These are phyloP conservation scores for Solanum microdontum DNA, from an alignment of 257 asterid species.

Conservation along the genomic window DNA sequence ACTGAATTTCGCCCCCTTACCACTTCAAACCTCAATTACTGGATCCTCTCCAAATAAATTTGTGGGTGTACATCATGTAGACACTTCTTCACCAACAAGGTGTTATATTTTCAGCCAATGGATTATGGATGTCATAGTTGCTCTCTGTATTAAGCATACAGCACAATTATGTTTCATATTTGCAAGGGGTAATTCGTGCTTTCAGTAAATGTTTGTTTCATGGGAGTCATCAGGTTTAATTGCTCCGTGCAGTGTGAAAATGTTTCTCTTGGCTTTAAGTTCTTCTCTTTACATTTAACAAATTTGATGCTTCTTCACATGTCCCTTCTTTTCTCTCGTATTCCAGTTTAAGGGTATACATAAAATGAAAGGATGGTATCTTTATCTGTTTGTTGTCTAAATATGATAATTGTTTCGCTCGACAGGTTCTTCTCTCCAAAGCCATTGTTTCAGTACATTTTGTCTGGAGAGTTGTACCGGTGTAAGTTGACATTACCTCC, in stretches of 20 bases:
- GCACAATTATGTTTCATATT: neutral
- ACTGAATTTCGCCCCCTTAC: neutral
- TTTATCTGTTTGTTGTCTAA: neutral
- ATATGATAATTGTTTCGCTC: neutral
- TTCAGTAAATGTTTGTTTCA: neutral
- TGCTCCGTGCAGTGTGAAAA: neutral
- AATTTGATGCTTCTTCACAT: neutral
- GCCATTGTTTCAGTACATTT: slow-evolving; percentile 44
- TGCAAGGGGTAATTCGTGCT: neutral
- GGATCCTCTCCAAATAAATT: neutral
- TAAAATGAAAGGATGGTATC: neutral
- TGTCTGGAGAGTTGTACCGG: slow-evolving; percentile 34
- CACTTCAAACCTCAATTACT: neutral
- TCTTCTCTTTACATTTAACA: neutral
- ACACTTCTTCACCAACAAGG: neutral
- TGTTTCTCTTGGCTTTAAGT: neutral
- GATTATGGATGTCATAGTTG: neutral
- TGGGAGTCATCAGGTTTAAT: neutral
- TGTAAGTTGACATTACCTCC: slow-evolving; percentile 69
- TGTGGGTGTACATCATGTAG: neutral
- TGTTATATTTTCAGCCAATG: neutral
- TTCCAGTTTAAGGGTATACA: neutral
- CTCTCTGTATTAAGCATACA: neutral
- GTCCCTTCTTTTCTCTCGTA: neutral
- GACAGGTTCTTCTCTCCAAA: slow-evolving; percentile 37